Evolutionary conservation across 1,139 yeast genomes (phyloP).

Genomic region (Hyphopichia wangnamkhiaoensis): DNA sequence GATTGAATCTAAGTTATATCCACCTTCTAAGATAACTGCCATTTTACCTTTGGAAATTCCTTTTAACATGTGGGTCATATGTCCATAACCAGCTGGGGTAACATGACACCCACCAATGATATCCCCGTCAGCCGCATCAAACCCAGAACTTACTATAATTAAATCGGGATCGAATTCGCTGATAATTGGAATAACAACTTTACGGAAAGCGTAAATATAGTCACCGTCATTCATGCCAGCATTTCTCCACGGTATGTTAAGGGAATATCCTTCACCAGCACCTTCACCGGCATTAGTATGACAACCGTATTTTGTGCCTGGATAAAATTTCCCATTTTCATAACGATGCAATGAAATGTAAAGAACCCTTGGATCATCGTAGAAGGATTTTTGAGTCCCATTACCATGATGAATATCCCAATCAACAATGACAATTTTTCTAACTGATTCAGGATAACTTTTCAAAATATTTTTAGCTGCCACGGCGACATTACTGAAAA

Average conservation of each 20-base stretch:
- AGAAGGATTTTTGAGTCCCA: conserved; percentile 93
- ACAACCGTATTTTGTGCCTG: conserved; percentile 85
- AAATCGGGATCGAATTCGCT: conserved; percentile 91
- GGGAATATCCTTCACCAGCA: conserved; percentile 78
- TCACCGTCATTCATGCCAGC: conserved; percentile 96
- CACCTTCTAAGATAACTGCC: conserved; percentile 93
- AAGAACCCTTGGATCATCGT: conserved; percentile 84
- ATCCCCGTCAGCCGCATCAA: conserved; percentile 99
- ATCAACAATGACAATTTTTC: conserved; percentile 81
- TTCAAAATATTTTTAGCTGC: conserved; percentile 87
- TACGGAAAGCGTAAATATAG: conserved; percentile 87
- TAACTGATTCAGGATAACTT: conserved; percentile 83
- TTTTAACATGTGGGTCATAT: conserved; percentile 91
- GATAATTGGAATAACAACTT: conserved; percentile 86
- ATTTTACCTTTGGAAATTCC: conserved; percentile 84
- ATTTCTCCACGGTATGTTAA: conserved; percentile 94
- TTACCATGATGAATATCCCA: conserved; percentile 99
- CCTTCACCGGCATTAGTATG: conserved; percentile 82
- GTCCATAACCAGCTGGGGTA: conserved; percentile 93
- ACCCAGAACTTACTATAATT: conserved; percentile 91
- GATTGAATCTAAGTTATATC: conserved; percentile 89
- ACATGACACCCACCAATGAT: conserved; percentile 97
- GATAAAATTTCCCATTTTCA: conserved; percentile 90
- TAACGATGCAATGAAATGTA: conserved; percentile 91
- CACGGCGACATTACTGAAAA: conserved; percentile 95